phyloP scores from a whole-genome alignment of 176 grass and related monocot genomes.

The Dendrocalamus sinicus region DNA sequence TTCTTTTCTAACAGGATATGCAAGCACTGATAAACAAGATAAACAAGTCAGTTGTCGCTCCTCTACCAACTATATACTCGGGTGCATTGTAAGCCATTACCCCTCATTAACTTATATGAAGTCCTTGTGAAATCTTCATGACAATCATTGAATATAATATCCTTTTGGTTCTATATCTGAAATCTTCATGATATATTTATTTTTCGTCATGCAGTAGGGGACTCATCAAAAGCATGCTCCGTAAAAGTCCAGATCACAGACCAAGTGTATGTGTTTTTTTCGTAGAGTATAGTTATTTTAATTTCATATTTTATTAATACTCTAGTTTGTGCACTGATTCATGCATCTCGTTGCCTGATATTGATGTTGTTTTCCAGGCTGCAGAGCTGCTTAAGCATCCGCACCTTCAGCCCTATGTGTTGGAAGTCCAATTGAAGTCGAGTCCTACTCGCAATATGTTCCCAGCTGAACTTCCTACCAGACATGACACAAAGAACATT shows the following conservation, averaged over 20 bases:
- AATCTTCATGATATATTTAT: slow-evolving; percentile 32
- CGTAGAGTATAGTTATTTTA: background rate
- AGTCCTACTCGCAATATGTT: slow-evolving; percentile 50
- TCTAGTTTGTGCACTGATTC: slow-evolving; percentile 17
- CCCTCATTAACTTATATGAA: background rate
- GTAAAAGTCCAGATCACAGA: slow-evolving; percentile 88
- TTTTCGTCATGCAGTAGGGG: slow-evolving; percentile 65
- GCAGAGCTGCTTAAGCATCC: slow-evolving; percentile 80
- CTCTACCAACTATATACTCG: slow-evolving; percentile 82
- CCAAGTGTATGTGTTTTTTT: slow-evolving; percentile 75
- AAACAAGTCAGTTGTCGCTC: slow-evolving; percentile 75
- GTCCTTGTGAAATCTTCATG: background rate
- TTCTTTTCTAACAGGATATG: slow-evolving; percentile 68
- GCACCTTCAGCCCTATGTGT: slow-evolving; percentile 74
- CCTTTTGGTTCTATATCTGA: background rate
- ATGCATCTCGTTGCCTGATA: slow-evolving; percentile 6
- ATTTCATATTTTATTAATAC: slow-evolving; percentile 1
- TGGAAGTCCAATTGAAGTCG: slow-evolving; percentile 63
- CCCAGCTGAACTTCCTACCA: slow-evolving; percentile 32
- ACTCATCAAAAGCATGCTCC: slow-evolving; percentile 93
- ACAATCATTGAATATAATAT: background rate
- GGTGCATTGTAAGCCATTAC: slow-evolving; percentile 77
- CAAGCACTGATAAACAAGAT: slow-evolving; percentile 97
- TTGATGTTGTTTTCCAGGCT: slow-evolving; percentile 58
- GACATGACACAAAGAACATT: slow-evolving; percentile 42